phyloP scores from a whole-genome alignment of 768 basidiomycete species.

The Hygrocybe coccinea region DNA sequence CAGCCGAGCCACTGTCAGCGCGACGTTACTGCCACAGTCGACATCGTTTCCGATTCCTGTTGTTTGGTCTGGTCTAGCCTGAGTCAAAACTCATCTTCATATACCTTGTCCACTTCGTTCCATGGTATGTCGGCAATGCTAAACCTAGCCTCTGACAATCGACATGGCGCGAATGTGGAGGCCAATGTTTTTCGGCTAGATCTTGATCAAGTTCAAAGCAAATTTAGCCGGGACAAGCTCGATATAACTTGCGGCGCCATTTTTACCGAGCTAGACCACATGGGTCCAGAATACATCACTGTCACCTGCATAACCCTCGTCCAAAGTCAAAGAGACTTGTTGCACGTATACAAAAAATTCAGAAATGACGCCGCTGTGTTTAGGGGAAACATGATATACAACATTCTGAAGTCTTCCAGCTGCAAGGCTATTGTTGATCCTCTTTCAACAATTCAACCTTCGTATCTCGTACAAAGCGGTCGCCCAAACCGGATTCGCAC shows the following conservation, averaged over 20 bases:
- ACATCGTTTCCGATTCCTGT: slow-evolving; percentile 7
- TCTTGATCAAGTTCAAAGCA: neutral
- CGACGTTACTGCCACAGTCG: slow-evolving; percentile 30
- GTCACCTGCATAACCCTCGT: slow-evolving; percentile 27
- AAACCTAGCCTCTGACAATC: slow-evolving; percentile 32
- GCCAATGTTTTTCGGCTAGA: neutral
- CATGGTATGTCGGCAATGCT: slow-evolving; percentile 20
- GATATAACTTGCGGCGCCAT: neutral
- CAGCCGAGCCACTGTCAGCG: slow-evolving; percentile 28
- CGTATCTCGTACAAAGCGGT: slow-evolving; percentile 75
- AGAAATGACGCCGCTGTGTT: slow-evolving; percentile 24
- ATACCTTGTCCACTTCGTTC: slow-evolving; percentile 19
- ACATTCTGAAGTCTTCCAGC: slow-evolving; percentile 49
- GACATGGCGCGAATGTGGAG: neutral
- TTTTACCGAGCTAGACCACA: slow-evolving; percentile 33
- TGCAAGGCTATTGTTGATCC: slow-evolving; percentile 59
- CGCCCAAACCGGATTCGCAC: slow-evolving; percentile 61
- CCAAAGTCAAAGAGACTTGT: slow-evolving; percentile 16
- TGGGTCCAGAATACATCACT: slow-evolving; percentile 39
- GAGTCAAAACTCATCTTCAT: neutral
- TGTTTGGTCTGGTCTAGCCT: too few species aligned
- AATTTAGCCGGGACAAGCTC: neutral
- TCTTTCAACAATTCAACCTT: slow-evolving; percentile 78
- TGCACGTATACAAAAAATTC: slow-evolving; percentile 25
- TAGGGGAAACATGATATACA: slow-evolving; percentile 40